Conservation (phyloP, 345 rosid species). For the Arabidopsis arenosa region DNA sequence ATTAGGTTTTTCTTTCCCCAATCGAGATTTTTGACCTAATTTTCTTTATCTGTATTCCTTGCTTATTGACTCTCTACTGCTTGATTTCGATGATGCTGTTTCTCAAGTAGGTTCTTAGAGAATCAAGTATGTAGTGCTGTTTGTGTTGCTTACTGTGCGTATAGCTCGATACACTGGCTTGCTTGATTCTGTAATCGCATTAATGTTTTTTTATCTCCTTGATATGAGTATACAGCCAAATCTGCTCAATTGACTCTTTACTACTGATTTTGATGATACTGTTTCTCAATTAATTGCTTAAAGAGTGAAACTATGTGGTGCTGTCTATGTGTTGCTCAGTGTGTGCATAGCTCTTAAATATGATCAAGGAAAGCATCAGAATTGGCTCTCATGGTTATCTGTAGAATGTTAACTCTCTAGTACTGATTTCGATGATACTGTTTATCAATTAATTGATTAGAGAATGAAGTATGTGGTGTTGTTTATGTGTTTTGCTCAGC, state of each 20-base stretch:
- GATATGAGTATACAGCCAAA: slow-evolving; percentile 58
- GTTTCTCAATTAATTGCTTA: background rate
- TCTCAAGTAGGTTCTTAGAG: slow-evolving; percentile 1
- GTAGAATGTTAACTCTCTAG: background rate
- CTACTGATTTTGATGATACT: background rate
- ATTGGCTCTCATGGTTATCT: slow-evolving; percentile 46
- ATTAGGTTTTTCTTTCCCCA: slow-evolving; percentile 16
- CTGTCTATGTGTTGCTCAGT: background rate
- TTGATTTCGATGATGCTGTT: background rate
- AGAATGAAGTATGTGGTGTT: slow-evolving; percentile 14
- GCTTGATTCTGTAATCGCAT: background rate
- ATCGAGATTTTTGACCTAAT: slow-evolving; percentile 29
- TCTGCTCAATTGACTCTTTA: slow-evolving; percentile 51
- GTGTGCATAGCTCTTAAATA: slow-evolving; percentile 42
- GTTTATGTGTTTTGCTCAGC: slow-evolving; percentile 1
- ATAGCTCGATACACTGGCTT: background rate
- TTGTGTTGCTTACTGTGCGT: background rate
- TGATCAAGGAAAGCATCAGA: slow-evolving; percentile 78
- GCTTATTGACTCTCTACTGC: background rate
- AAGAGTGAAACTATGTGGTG: background rate
- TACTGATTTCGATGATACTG: background rate
- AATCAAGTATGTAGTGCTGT: slow-evolving; percentile 4
- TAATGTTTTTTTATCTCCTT: background rate
- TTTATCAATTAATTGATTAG: background rate
- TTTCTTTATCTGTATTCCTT: background rate